Evolutionary conservation across 2,329 filamentous ascomycete species (phyloP).

Genomic region (Talaromyces sp.): DNA sequence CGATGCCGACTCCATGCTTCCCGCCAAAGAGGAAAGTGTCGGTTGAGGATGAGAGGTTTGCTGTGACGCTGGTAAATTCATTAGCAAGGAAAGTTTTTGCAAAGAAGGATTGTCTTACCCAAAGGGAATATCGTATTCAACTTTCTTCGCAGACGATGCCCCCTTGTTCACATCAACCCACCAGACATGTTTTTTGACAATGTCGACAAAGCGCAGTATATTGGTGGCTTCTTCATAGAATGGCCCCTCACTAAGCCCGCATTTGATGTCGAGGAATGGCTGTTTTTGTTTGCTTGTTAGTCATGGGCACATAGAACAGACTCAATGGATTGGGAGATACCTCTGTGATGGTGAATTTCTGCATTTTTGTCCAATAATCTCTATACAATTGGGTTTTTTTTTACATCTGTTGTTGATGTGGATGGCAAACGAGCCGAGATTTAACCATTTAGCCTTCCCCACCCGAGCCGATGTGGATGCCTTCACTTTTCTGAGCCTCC

Average conservation of each 20-base stretch:
- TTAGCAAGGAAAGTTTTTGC: background rate
- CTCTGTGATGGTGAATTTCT: conserved; percentile 13
- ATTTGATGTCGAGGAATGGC: conserved; percentile 21
- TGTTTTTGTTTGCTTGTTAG: conserved; percentile 1
- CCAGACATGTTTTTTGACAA: conserved; percentile 50
- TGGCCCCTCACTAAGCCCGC: conserved; percentile 25
- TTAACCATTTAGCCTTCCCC: background rate
- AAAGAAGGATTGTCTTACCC: conserved; percentile 19
- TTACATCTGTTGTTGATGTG: background rate
- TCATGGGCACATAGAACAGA: background rate
- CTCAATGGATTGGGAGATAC: background rate
- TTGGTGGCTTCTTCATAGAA: conserved; percentile 24
- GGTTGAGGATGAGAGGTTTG: conserved; percentile 63
- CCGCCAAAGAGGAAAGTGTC: conserved; percentile 66
- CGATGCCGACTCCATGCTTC: conserved; percentile 66
- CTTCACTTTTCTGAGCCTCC: too few species aligned
- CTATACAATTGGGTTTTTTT: background rate
- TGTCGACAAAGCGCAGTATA: conserved; percentile 46
- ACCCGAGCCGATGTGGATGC: background rate
- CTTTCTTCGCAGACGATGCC: conserved; percentile 44
- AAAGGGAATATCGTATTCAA: conserved; percentile 53
- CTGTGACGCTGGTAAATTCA: conserved; percentile 52
- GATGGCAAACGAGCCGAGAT: background rate
- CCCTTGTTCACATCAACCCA: conserved; percentile 9
- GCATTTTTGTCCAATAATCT: background rate